These are phyloP conservation scores for Trichoderma sp. DNA, from an alignment of 2,329 filamentous ascomycete species.

Conservation along the genomic window DNA sequence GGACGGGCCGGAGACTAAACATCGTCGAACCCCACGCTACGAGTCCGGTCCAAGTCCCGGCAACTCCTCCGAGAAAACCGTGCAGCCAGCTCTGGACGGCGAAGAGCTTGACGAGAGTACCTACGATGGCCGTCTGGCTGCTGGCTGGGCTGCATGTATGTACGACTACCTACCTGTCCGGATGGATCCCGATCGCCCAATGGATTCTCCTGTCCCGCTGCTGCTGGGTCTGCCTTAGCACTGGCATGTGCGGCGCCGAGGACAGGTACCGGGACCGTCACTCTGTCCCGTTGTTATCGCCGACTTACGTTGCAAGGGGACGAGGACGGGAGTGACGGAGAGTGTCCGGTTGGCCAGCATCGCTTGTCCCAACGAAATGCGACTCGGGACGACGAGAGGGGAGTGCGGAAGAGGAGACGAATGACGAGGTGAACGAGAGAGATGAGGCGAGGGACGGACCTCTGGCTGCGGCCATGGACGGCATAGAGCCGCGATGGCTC, in stretches of 20 bases:
- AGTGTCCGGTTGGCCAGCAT: not conserved
- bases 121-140: not conserved
- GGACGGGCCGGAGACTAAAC: slow-evolving; percentile 27
- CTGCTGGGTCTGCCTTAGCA: slow-evolving; percentile 1
- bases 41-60: slow-evolving; percentile 23
- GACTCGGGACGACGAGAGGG: not conserved
- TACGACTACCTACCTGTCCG: not conserved
- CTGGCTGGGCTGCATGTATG: not conserved
- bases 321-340: slow-evolving; percentile 7
- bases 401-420: not conserved
- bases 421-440: not conserved
- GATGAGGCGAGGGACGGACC: too few species aligned
- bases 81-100: slow-evolving; percentile 5
- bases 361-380: slow-evolving; percentile 1
- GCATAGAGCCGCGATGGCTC: slow-evolving; percentile 1
- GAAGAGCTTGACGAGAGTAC: not conserved
- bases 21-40: slow-evolving; percentile 22
- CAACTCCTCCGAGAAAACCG: slow-evolving; percentile 25
- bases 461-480: not conserved
- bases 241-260: slow-evolving; percentile 6
- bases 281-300: slow-evolving; percentile 18
- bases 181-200: slow-evolving; percentile 25
- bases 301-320: slow-evolving; percentile 16
- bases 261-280: not conserved
- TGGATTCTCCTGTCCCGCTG: slow-evolving; percentile 6